Conservation (phyloP, 495 filamentous ascomycete genomes). For the Hypoxylon rickii region DNA sequence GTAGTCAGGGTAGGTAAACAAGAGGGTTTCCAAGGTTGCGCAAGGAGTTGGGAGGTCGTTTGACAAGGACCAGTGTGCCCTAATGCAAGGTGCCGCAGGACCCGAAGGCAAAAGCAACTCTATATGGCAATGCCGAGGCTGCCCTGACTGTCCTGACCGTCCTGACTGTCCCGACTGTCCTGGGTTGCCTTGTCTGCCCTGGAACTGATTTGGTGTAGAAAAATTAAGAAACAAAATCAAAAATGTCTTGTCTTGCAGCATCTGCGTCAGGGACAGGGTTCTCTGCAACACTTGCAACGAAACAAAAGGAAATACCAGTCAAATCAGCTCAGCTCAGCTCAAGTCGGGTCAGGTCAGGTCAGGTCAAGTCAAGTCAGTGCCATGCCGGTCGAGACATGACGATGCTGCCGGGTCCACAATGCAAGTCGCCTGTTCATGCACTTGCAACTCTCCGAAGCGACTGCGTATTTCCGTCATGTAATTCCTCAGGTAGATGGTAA, state of each 20-base stretch:
- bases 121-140: slow-evolving; percentile 6
- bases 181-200: too few species aligned
- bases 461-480: too few species aligned
- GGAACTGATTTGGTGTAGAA: neutral
- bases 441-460: slow-evolving; percentile 16
- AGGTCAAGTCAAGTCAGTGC: slow-evolving; percentile 1
- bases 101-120: too few species aligned
- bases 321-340: neutral
- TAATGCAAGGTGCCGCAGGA: slow-evolving; percentile 31
- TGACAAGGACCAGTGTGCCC: slow-evolving; percentile 18
- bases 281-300: neutral
- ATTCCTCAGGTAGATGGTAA: too few species aligned
- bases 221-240: too few species aligned
- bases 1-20: slow-evolving; percentile 4
- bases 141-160: too few species aligned
- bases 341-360: slow-evolving; percentile 8
- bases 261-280: slow-evolving; percentile 22
- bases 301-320: slow-evolving; percentile 2
- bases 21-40: neutral
- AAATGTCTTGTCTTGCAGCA: slow-evolving; percentile 2
- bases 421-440: slow-evolving; percentile 25
- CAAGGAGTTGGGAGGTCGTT: slow-evolving; percentile 4
- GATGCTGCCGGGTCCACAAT: slow-evolving; percentile 27
- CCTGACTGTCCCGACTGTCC: too few species aligned
- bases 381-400: slow-evolving; percentile 19